These are phyloP conservation scores for Candida khao-thaluensis DNA, from an alignment of 805 yeast genomes.

Conservation along the genomic window DNA sequence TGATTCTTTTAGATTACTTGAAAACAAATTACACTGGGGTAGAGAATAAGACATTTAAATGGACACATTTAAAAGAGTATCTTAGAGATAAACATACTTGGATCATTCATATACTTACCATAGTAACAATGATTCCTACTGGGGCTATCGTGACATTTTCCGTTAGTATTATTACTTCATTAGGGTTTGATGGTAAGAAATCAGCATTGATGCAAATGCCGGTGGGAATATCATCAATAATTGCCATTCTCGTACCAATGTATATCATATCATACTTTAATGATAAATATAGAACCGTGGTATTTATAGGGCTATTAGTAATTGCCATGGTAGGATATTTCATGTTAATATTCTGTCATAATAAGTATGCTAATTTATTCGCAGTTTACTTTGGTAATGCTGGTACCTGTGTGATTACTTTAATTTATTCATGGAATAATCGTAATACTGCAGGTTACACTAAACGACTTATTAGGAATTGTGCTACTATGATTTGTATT, in stretches of 20 bases:
- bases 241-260: constrained; percentile 31
- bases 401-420: constrained; percentile 56
- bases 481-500: constrained; percentile 60
- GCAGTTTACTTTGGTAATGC: constrained; percentile 53
- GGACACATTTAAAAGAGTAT: constrained; percentile 35
- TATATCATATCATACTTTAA: constrained; percentile 26
- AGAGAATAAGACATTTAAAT: constrained; percentile 46
- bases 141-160: constrained; percentile 55
- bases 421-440: constrained; percentile 60
- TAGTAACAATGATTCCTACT: constrained; percentile 48
- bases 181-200: constrained; percentile 46
- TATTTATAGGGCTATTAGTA: constrained; percentile 31
- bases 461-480: constrained; percentile 63
- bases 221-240: constrained; percentile 49
- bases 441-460: constrained; percentile 72
- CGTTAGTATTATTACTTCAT: constrained; percentile 49
- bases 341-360: constrained; percentile 39
- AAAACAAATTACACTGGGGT: constrained; percentile 52
- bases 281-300: constrained; percentile 24
- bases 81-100: constrained; percentile 49
- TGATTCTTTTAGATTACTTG: constrained; percentile 43
- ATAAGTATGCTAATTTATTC: constrained; percentile 46
- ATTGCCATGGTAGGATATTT: constrained; percentile 38
- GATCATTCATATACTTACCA: constrained; percentile 47
- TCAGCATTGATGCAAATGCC: constrained; percentile 57